Evolutionary conservation across 2,329 filamentous ascomycete genomes (phyloP), one percentile per base, ranked within the genome.

Genomic region (Hortaea sp.): DNA sequence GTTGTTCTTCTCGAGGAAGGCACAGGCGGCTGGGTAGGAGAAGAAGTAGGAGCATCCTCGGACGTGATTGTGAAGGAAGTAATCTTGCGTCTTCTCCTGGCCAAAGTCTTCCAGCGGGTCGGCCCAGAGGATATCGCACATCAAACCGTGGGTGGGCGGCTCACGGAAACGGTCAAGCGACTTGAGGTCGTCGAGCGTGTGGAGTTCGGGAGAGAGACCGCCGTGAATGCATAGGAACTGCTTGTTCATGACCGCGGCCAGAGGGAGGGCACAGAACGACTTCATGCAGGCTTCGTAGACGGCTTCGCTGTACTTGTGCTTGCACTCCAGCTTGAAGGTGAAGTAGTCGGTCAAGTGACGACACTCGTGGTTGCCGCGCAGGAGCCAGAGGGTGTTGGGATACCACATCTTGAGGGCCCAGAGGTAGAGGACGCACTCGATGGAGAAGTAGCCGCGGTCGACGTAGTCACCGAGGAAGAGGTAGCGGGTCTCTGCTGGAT

Each of bases 381-480:
- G 79, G 57, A 98, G 77, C 92, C 92, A 98, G 47, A 98, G 81
- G 13, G 88, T 90, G 69, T 97, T 88, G 45, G 92, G 92, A 65
- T 97, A 98, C 80, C 94, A 95, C 64, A 98, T 97, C 78, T 98
- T 98, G 66, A 98, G 76, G 31, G 84, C 85, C 92, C 92, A 98
- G 28, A 98, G 79, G 68, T 98, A 98, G 42, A 98, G 77, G 50
- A 98, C 92, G 66, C 92, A 98, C 77, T 98, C 92, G 64, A 98
- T 97, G 67, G 89, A 95, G 70, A 97, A 98, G 71, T 98, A 98
- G 45, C 92, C 92, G 66, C 92, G 80, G 66, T 98, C 92, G 54
- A 98, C 92, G 65, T 98, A 98, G 69, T 98, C 92, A 51, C 92
- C 92, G 54, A 98, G 74, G 70, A 98, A 98, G 49, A 98, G 79